Evolutionary conservation across 1,284 basidiomycete species (phyloP).

Genomic region (Rhodotorula sp.): DNA sequence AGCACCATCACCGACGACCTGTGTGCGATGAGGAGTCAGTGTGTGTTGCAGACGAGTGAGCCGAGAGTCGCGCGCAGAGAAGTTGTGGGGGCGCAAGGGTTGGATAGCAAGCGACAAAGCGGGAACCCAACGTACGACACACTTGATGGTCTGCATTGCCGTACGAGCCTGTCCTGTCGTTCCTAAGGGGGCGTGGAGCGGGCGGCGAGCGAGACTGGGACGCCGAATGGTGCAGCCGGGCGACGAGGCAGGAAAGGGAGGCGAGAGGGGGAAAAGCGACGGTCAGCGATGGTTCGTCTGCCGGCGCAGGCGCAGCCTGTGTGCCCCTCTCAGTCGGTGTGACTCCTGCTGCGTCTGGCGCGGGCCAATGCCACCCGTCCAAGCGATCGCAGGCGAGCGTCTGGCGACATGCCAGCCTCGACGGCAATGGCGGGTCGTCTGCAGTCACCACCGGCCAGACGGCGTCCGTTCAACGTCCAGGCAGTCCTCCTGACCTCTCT

Average conservation of each 20-base stretch:
- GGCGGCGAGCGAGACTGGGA: background rate
- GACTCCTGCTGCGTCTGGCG: too few relatives aligned
- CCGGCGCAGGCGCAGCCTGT: background rate
- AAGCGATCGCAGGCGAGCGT: too few relatives aligned
- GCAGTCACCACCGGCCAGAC: too few relatives aligned
- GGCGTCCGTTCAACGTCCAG: too few relatives aligned
- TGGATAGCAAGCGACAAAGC: too few relatives aligned
- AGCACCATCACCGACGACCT: slow-evolving; percentile 97
- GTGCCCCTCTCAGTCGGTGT: too few relatives aligned
- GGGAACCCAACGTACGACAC: slow-evolving; percentile 55
- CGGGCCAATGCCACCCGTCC: background rate
- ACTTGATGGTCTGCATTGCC: slow-evolving; percentile 92
- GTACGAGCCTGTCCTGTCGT: background rate
- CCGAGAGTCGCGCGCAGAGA: too few relatives aligned
- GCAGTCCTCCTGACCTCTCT: too few relatives aligned
- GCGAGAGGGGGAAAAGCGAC: background rate
- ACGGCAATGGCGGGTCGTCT: too few relatives aligned
- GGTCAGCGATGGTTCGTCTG: background rate
- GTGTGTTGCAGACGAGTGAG: background rate
- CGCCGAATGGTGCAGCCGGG: background rate
- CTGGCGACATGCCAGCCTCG: too few relatives aligned
- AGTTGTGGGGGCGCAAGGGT: background rate
- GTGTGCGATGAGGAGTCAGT: background rate
- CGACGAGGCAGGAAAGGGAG: background rate
- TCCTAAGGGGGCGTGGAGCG: background rate